These are phyloP conservation scores for Sistotremastrum niveocremeum DNA, from an alignment of 768 basidiomycete genomes.

Conservation along the genomic window DNA sequence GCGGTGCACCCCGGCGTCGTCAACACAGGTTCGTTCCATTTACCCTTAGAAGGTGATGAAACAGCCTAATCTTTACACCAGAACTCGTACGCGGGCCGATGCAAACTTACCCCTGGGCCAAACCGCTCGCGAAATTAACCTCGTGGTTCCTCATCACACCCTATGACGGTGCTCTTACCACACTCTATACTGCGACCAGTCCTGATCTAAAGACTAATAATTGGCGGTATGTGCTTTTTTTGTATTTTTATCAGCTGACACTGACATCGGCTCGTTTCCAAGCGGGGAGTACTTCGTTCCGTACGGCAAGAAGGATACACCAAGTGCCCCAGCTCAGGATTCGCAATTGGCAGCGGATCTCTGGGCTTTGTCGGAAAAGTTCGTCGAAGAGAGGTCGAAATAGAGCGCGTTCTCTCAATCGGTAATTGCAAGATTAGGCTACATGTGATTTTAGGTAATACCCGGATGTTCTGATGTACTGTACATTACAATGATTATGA, in stretches of 20 bases:
- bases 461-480: too few species aligned
- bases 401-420: too few species aligned
- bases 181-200: slow-evolving; percentile 20
- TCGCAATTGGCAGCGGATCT: slow-evolving; percentile 15
- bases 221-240: slow-evolving; percentile 7
- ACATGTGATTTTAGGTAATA: too few species aligned
- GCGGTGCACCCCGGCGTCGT: slow-evolving; percentile 18
- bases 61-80: neutral
- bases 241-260: too few species aligned
- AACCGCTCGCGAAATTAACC: neutral
- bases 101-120: neutral
- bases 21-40: slow-evolving; percentile 7
- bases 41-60: too few species aligned
- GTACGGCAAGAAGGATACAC: slow-evolving; percentile 11
- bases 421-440: too few species aligned
- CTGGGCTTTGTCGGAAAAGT: slow-evolving; percentile 19
- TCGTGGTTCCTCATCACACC: neutral
- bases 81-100: slow-evolving; percentile 1
- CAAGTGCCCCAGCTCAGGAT: slow-evolving; percentile 13
- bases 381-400: slow-evolving; percentile 11
- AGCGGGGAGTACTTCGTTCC: slow-evolving; percentile 14
- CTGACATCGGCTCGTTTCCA: too few species aligned
- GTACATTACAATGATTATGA: too few species aligned
- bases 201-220: slow-evolving; percentile 12
- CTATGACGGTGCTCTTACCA: slow-evolving; percentile 5